Evolutionary conservation across 2,329 filamentous ascomycete species (phyloP).

Genomic region (Fusarium clavum): DNA sequence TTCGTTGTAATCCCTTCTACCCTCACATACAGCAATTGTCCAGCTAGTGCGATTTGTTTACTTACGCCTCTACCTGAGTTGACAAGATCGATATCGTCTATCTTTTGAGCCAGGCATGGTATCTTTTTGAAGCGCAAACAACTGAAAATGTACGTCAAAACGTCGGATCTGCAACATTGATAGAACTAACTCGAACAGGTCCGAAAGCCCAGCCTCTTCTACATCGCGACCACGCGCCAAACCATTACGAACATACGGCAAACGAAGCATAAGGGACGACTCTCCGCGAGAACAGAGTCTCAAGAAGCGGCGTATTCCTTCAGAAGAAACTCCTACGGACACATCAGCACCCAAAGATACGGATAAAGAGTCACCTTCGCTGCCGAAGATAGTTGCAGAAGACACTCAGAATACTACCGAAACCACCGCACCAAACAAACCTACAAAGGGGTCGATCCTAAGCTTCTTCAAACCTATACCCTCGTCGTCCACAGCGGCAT

Average conservation of each 20-base stretch:
- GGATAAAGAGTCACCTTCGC: not conserved
- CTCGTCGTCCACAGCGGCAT: constrained; percentile 1
- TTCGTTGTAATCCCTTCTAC: not conserved
- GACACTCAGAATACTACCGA: not conserved
- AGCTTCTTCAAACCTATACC: constrained; percentile 56
- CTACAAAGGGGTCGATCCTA: constrained; percentile 54
- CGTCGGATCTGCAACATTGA: not conserved
- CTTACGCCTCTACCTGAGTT: not conserved
- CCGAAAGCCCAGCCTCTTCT: constrained; percentile 45
- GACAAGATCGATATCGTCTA: not conserved
- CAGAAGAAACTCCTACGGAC: not conserved
- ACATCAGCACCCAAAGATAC: not conserved
- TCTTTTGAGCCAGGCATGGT: constrained; percentile 17
- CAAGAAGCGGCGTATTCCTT: constrained; percentile 44
- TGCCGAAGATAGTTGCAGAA: not conserved
- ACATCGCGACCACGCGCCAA: constrained; percentile 49
- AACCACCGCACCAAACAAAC: not conserved
- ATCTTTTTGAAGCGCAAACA: not conserved
- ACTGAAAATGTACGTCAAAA: not conserved
- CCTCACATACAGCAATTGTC: fast-evolving
- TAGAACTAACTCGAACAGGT: constrained; percentile 43
- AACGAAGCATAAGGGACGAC: constrained; percentile 48
- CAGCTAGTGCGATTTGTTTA: fast-evolving
- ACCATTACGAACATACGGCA: constrained; percentile 56
- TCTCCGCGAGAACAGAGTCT: constrained; percentile 20